Conservation (phyloP, 73 alveolate species). For the Diophrys sp. region DNA sequence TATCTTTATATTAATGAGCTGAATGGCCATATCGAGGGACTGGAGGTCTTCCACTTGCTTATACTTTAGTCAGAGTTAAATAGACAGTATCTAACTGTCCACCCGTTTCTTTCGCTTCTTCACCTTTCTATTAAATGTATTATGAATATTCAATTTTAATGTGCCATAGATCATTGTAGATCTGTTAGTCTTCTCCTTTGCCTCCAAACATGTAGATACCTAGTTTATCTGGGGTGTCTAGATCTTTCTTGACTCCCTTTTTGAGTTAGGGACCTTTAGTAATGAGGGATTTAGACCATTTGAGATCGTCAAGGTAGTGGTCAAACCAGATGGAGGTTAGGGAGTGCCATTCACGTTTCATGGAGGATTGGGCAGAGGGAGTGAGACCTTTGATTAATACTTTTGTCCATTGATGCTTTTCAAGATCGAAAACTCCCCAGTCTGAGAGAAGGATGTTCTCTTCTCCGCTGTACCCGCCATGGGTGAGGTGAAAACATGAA, state of each 20-base stretch:
- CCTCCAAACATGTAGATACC: neutral
- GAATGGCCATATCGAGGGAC: neutral
- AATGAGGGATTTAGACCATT: slow-evolving; percentile 1
- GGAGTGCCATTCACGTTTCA: neutral
- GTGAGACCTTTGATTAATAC: neutral
- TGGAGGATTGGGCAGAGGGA: too few species aligned
- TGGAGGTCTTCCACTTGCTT: neutral
- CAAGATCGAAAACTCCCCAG: slow-evolving; percentile 34
- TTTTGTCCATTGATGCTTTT: slow-evolving; percentile 18
- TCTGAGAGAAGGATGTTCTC: slow-evolving; percentile 23
- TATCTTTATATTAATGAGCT: neutral
- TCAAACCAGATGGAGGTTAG: neutral
- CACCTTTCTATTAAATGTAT: neutral
- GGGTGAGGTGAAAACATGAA: slow-evolving; percentile 24
- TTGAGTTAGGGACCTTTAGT: neutral
- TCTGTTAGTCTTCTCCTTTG: neutral
- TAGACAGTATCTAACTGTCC: neutral
- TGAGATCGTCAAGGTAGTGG: neutral
- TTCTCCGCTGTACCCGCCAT: slow-evolving; percentile 48
- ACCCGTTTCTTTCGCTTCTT: neutral
- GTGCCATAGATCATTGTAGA: neutral
- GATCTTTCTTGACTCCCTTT: neutral
- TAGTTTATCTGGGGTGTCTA: neutral
- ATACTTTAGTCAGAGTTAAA: too few species aligned
- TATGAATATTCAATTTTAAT: neutral